Evolutionary conservation across 805 yeast genomes (phyloP).

Genomic region (Candida nonsorbophila): DNA sequence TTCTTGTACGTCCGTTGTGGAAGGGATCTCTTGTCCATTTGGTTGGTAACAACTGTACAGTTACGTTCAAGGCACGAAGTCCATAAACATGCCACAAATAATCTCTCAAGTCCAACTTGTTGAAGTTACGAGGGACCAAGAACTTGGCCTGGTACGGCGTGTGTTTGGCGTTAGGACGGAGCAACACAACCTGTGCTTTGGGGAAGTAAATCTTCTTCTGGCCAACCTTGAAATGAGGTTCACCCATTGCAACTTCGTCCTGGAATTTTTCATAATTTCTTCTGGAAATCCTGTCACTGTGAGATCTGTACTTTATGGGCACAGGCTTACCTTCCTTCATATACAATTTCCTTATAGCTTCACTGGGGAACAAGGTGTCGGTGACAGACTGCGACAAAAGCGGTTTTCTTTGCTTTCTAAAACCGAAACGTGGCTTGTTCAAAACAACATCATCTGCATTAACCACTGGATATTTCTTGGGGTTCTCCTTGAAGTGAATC

Average conservation of each 20-base stretch:
- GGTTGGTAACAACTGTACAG: constrained; percentile 79
- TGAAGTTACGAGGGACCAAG: constrained; percentile 88
- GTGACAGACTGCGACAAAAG: constrained; percentile 33
- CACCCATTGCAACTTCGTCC: constrained; percentile 53
- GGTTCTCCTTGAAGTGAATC: constrained; percentile 25
- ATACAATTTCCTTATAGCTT: constrained; percentile 28
- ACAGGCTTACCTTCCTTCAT: constrained; percentile 34
- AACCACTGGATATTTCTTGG: constrained; percentile 33
- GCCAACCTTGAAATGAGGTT: constrained; percentile 82
- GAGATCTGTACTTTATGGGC: constrained; percentile 32
- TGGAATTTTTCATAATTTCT: constrained; percentile 34
- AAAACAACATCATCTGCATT: constrained; percentile 33
- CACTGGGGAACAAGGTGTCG: constrained; percentile 37
- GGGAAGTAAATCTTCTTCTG: constrained; percentile 77
- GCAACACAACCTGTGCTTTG: constrained; percentile 68
- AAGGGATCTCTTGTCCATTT: constrained; percentile 48
- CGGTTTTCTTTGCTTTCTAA: constrained; percentile 32
- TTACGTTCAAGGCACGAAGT: constrained; percentile 79
- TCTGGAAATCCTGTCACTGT: constrained; percentile 31
- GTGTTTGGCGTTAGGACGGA: constrained; percentile 93
- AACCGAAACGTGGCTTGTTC: constrained; percentile 33
- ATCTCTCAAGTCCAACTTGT: constrained; percentile 91
- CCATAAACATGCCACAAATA: constrained; percentile 89
- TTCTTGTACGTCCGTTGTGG: constrained; percentile 67
- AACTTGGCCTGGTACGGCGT: constrained; percentile 97